phyloP scores from a whole-genome alignment of 305 asterid genomes.

The Ajuga reptans region DNA sequence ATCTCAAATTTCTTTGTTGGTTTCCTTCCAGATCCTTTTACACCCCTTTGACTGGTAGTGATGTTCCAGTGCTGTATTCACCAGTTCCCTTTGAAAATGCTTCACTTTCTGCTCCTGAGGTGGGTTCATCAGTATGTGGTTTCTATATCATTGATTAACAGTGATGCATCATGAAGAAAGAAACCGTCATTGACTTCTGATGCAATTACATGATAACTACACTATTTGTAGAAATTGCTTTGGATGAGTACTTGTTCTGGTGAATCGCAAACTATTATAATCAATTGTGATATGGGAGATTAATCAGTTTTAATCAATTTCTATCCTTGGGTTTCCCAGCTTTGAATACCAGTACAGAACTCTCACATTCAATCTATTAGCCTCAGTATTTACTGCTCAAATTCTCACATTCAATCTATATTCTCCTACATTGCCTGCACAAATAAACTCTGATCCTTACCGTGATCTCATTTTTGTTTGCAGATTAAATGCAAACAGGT shows the following conservation, averaged over 20 bases:
- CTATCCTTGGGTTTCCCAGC: not conserved
- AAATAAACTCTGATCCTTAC: not conserved
- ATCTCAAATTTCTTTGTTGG: slow-evolving; percentile 19
- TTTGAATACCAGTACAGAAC: not conserved
- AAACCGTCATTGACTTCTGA: not conserved
- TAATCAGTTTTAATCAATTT: not conserved
- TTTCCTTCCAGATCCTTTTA: slow-evolving; percentile 47
- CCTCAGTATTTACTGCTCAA: not conserved
- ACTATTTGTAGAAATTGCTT: slow-evolving; percentile 8
- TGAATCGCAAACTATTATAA: not conserved
- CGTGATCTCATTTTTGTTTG: slow-evolving; percentile 20
- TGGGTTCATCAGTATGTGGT: slow-evolving; percentile 25
- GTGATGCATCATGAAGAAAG: slow-evolving; percentile 2
- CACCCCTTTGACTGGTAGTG: slow-evolving; percentile 56
- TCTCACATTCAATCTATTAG: not conserved
- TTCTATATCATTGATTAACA: not conserved
- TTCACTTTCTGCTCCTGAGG: slow-evolving; percentile 75
- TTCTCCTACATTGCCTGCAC: not conserved
- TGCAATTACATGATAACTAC: not conserved
- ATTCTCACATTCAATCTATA: not conserved
- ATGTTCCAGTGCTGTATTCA: slow-evolving; percentile 78
- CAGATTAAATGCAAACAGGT: slow-evolving; percentile 91
- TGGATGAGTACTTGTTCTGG: not conserved
- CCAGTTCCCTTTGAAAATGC: slow-evolving; percentile 74
- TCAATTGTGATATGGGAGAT: not conserved